Evolutionary conservation across 2,329 filamentous ascomycete genomes (phyloP).

Genomic region (Xylaria sp.): DNA sequence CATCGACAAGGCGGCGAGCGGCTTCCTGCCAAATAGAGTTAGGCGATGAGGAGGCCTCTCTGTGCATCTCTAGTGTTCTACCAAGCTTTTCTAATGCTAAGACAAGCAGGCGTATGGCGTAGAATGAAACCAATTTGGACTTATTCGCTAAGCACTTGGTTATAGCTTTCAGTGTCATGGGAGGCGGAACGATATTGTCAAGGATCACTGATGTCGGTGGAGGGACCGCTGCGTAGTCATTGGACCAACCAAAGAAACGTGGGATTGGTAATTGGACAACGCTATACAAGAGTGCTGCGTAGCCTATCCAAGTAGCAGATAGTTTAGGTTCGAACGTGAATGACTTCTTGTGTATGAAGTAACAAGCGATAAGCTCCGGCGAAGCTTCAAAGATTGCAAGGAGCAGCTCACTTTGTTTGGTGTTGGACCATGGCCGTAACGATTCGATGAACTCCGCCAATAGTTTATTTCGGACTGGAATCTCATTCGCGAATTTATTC

Average conservation of each 20-base stretch:
- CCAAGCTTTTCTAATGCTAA: constrained; percentile 82
- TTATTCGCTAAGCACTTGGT: constrained; percentile 81
- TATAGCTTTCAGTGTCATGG: constrained; percentile 82
- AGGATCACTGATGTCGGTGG: constrained; percentile 82
- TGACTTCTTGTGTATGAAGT: constrained; percentile 81
- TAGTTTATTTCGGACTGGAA: constrained; percentile 81
- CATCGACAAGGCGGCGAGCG: constrained; percentile 71
- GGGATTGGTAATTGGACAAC: constrained; percentile 80
- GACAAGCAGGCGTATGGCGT: constrained; percentile 82
- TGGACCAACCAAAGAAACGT: constrained; percentile 72
- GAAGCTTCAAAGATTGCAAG: constrained; percentile 81
- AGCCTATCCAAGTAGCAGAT: constrained; percentile 94
- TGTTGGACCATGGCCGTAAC: constrained; percentile 84
- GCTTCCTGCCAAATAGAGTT: constrained; percentile 76
- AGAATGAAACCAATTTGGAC: constrained; percentile 83
- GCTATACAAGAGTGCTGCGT: constrained; percentile 87
- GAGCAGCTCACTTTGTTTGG: constrained; percentile 82
- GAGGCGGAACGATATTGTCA: constrained; percentile 86
- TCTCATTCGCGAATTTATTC: constrained; percentile 70
- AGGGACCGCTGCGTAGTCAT: constrained; percentile 71
- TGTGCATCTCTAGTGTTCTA: constrained; percentile 69
- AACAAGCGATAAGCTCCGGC: constrained; percentile 88
- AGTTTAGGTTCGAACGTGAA: constrained; percentile 93
- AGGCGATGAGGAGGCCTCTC: constrained; percentile 52
- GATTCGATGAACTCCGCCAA: constrained; percentile 81